Conservation (phyloP, 768 basidiomycete species). For the Suillus luteus region DNA sequence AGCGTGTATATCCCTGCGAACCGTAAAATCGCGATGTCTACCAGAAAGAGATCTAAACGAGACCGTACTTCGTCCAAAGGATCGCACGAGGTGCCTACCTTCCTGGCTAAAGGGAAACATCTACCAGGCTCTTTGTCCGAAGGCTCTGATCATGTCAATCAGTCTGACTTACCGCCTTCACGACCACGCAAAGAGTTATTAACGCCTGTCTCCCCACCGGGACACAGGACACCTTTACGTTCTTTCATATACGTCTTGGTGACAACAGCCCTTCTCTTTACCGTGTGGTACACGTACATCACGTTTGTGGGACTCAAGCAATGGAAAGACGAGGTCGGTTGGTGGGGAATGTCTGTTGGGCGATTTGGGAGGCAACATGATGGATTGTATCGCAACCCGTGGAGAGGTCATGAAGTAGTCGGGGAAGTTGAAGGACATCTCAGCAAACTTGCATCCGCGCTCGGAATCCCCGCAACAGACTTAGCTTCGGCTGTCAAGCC, state of each 20-base stretch:
- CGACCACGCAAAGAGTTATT: constrained; percentile 1
- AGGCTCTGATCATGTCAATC: not conserved
- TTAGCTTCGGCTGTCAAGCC: constrained; percentile 64
- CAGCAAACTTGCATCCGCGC: constrained; percentile 57
- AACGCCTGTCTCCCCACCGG: constrained; percentile 10
- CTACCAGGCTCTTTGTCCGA: not conserved
- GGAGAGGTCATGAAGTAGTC: not conserved
- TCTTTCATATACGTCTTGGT: constrained; percentile 54
- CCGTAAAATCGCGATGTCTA: not conserved
- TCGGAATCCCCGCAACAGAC: constrained; percentile 62
- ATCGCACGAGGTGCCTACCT: not conserved
- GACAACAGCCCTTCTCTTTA: constrained; percentile 41
- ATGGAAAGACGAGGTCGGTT: constrained; percentile 51
- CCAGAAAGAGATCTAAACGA: constrained; percentile 4
- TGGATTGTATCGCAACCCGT: constrained; percentile 13
- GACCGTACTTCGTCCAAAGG: not conserved
- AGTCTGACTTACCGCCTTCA: constrained; percentile 8
- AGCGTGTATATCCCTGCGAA: constrained; percentile 6
- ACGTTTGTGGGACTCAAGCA: constrained; percentile 47
- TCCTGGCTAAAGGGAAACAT: not conserved
- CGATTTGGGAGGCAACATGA: constrained; percentile 16
- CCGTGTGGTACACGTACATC: constrained; percentile 55
- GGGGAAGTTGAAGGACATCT: constrained; percentile 55
- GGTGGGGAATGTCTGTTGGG: constrained; percentile 44
- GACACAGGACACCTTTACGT: constrained; percentile 15